These are phyloP conservation scores for Trichosporon sp. DNA, from an alignment of 1,284 basidiomycete species.

Conservation along the genomic window DNA sequence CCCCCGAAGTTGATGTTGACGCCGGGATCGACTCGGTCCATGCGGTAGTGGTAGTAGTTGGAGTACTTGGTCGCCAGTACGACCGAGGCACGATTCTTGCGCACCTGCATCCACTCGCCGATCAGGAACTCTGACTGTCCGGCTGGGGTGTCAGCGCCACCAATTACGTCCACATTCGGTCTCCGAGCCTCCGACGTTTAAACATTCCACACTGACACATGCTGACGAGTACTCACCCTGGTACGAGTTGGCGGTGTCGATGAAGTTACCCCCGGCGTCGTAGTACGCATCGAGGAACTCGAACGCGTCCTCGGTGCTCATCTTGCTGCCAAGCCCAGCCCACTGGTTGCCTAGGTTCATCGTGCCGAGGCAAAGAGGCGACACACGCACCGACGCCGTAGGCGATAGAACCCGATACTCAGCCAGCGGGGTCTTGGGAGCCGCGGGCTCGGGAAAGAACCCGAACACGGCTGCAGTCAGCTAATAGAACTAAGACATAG, in stretches of 20 bases:
- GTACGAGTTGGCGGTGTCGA: slow-evolving; percentile 55
- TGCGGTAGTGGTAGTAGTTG: slow-evolving; percentile 46
- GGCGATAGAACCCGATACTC: slow-evolving; percentile 39
- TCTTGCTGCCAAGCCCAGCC: neutral
- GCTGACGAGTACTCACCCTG: slow-evolving; percentile 30
- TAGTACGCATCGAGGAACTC: slow-evolving; percentile 53
- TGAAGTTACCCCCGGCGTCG: slow-evolving; percentile 52
- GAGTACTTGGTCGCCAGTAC: slow-evolving; percentile 46
- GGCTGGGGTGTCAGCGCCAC: neutral
- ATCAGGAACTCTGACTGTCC: slow-evolving; percentile 54
- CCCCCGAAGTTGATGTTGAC: slow-evolving; percentile 53
- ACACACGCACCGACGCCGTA: slow-evolving; percentile 57
- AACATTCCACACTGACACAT: too few species aligned
- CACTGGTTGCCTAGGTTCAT: slow-evolving; percentile 60
- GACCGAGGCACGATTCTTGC: slow-evolving; percentile 42
- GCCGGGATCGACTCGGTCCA: slow-evolving; percentile 29
- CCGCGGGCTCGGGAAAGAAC: neutral
- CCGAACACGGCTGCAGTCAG: slow-evolving; percentile 6
- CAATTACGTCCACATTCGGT: too few species aligned
- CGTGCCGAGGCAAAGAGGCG: slow-evolving; percentile 60
- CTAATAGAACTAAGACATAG: neutral
- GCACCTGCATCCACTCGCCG: slow-evolving; percentile 56
- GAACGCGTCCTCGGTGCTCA: slow-evolving; percentile 36
- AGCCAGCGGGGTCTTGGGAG: slow-evolving; percentile 33
- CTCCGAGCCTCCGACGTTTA: too few species aligned